Percentiles rank a stretch among this genome's conserved stretches.
phyloP scores from a whole-genome alignment of 2,329 filamentous ascomycete species.

The Pseudopithomyces chartarum region DNA sequence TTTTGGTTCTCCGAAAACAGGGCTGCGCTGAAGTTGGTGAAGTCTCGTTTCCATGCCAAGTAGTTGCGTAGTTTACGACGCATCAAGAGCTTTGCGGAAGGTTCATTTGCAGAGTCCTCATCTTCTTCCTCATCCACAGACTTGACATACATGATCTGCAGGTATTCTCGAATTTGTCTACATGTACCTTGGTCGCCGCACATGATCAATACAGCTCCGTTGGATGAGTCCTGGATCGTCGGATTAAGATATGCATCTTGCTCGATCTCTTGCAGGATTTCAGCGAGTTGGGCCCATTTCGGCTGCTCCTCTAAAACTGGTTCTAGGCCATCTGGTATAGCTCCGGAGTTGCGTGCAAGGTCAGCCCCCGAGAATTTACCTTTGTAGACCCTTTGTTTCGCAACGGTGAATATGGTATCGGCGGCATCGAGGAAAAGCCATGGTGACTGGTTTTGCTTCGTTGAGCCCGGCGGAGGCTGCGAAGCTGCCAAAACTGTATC shows the following conservation, averaged over 20 bases:
- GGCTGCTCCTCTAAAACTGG: slow-evolving; percentile 92
- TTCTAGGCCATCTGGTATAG: slow-evolving; percentile 65
- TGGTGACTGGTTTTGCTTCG: slow-evolving; percentile 84
- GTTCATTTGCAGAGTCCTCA: slow-evolving; percentile 57
- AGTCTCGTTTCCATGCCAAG: slow-evolving; percentile 86
- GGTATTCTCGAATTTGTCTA: slow-evolving; percentile 84
- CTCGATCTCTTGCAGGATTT: slow-evolving; percentile 92
- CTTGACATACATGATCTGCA: slow-evolving; percentile 85
- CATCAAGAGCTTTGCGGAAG: slow-evolving; percentile 88
- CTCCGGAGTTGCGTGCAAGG: slow-evolving; percentile 50
- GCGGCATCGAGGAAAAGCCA: slow-evolving; percentile 97
- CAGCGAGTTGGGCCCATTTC: slow-evolving; percentile 89
- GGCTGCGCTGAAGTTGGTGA: slow-evolving; percentile 79
- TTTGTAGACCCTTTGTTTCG: slow-evolving; percentile 84
- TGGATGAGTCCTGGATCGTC: slow-evolving; percentile 76
- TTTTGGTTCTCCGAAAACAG: slow-evolving; percentile 82
- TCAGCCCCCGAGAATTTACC: slow-evolving; percentile 68
- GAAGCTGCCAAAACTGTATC: slow-evolving; percentile 94
- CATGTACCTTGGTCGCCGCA: slow-evolving; percentile 87
- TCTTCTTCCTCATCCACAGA: slow-evolving; percentile 52
- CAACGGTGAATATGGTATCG: slow-evolving; percentile 90
- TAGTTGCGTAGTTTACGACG: slow-evolving; percentile 84
- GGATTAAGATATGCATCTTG: slow-evolving; percentile 86
- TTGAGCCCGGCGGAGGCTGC: slow-evolving; percentile 85
- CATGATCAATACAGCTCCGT: slow-evolving; percentile 94